Evolutionary conservation across 1,284 basidiomycete genomes (phyloP).

Genomic region (Coniferiporia sulphurascens): DNA sequence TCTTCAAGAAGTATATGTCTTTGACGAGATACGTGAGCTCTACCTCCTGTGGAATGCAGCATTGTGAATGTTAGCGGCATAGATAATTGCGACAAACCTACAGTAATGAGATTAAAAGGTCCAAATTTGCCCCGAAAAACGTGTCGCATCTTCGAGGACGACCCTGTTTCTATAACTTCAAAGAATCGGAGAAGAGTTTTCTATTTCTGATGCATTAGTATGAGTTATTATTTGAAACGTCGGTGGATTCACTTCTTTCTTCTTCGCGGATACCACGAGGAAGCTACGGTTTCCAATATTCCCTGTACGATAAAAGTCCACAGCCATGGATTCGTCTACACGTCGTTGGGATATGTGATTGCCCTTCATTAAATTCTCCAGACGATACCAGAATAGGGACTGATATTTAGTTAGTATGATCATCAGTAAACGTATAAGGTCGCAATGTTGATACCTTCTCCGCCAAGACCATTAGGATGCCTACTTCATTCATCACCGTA

Average conservation of each 20-base stretch:
- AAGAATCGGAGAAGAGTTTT: constrained; percentile 2
- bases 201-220: neutral
- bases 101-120: neutral
- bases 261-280: neutral
- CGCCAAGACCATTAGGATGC: neutral
- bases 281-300: neutral
- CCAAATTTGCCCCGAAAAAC: neutral
- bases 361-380: neutral
- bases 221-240: no score
- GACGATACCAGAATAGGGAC: constrained; percentile 34
- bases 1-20: constrained; percentile 1
- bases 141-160: neutral
- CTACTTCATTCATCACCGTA: neutral
- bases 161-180: neutral
- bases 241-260: neutral
- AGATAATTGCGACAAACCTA: neutral
- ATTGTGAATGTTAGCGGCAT: neutral
- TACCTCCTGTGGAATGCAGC: neutral
- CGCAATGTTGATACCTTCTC: neutral
- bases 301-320: constrained; percentile 1
- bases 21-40: neutral
- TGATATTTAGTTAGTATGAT: constrained; percentile 24
- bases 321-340: constrained; percentile 1
- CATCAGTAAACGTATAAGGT: neutral
- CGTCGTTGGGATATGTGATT: neutral